Evolutionary conservation across 176 grass and related monocot genomes (phyloP), one percentile per base, ranked within the genome.

Genomic region (Oryza coarctata): DNA sequence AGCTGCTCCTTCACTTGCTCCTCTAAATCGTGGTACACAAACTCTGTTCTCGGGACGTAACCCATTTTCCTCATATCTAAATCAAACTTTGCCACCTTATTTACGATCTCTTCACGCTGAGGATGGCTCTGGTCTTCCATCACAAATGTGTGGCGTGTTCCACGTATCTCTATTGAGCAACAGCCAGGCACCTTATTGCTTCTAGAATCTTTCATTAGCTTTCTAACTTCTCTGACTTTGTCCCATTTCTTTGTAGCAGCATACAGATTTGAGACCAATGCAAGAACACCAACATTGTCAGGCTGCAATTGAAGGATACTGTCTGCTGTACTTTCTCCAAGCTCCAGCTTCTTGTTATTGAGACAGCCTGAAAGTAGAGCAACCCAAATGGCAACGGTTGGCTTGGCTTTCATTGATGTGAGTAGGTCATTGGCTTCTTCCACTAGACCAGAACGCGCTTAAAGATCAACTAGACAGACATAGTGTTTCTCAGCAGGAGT

Each of bases 101-200:
- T 77, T 4, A 80, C 25, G 3, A 94, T 94, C 79, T 88, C 80
- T 3, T 29, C 75, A 63, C 86, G 45, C 75, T 86, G 75, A n/a
- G 85, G 91, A 44, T 94, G 91, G 79, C 86, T 94, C 83, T 90
- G 86, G 11, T 90, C 88, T 71, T 94, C 91, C 91, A 94, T 88
- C 12, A 83, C 32, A 1, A 88, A 94, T 0, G 65, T 2, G 1
- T 90, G 79, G 9, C 82, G 71, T 3, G 39, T 50, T 20, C 88
- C 86, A 1, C 27, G 31, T 17, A 90, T 39, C 65, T 90, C 91
- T 23, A 90, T 77, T 18, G 79, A 84, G 58, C 91, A 90, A 45
- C 82, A 78, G 25, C 91, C 88, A 33, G 91, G 86, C 38, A 88
- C 82, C 81, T 94, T 94, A 79, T 85, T 90, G 70, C 75, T 84